These are phyloP conservation scores for Pseudogymnoascus sp. DNA, from an alignment of 2,329 filamentous ascomycete genomes.

Conservation along the genomic window DNA sequence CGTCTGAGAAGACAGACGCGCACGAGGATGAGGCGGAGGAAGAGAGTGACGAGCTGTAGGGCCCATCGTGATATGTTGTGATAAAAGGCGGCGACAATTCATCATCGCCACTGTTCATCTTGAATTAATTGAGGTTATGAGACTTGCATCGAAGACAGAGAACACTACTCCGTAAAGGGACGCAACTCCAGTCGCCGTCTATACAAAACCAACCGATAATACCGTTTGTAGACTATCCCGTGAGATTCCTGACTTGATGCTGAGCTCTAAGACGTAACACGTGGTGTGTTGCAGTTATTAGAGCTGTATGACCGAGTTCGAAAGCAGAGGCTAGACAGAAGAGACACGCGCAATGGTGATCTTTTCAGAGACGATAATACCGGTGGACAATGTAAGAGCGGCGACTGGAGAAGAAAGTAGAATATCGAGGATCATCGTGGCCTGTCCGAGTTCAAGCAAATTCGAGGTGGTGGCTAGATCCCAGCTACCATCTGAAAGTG, in stretches of 20 bases:
- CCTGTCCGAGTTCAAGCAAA: constrained; percentile 22
- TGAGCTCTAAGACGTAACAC: constrained; percentile 19
- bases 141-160: constrained; percentile 13
- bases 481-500: background rate
- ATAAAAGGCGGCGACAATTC: constrained; percentile 48
- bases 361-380: constrained; percentile 50
- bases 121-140: constrained; percentile 32
- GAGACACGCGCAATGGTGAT: constrained; percentile 23
- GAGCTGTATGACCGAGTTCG: constrained; percentile 39
- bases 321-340: constrained; percentile 35
- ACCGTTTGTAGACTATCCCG: constrained; percentile 35
- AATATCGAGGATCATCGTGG: constrained; percentile 53
- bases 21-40: constrained; percentile 7
- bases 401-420: constrained; percentile 49
- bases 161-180: constrained; percentile 12
- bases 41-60: constrained; percentile 1
- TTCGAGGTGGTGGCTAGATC: background rate
- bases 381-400: constrained; percentile 54
- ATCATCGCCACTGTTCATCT: constrained; percentile 52
- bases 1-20: constrained; percentile 71
- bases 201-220: constrained; percentile 43
- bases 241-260: constrained; percentile 35
- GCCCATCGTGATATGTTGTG: constrained; percentile 41
- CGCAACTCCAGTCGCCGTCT: constrained; percentile 49
- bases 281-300: constrained; percentile 17